Conservation (phyloP, 2,329 filamentous ascomycete genomes). For the Uncinocarpus reesii region DNA sequence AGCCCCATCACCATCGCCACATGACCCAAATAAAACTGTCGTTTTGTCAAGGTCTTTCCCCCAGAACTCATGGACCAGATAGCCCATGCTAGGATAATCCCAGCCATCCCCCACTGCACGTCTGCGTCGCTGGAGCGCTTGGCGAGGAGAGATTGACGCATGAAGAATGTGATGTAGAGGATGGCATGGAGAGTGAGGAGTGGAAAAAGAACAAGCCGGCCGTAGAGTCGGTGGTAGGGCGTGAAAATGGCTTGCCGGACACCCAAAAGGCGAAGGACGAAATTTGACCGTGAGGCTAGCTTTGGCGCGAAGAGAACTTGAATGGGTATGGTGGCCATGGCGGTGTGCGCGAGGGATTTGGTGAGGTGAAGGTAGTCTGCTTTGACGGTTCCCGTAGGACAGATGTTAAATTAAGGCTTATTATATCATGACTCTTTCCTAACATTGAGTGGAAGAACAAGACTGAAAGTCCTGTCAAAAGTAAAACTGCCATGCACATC, state of each 20-base stretch:
- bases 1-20: constrained; percentile 43
- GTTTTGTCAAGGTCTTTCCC: constrained; percentile 34
- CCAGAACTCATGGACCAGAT: constrained; percentile 37
- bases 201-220: constrained; percentile 42
- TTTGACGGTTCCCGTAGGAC: neutral
- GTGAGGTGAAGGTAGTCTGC: constrained; percentile 56
- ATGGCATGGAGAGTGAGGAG: constrained; percentile 44
- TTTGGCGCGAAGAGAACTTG: constrained; percentile 46
- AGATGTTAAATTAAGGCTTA: neutral
- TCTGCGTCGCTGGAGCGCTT: constrained; percentile 48
- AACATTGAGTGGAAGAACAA: too few relatives aligned
- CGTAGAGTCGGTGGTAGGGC: constrained; percentile 47
- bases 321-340: constrained; percentile 49
- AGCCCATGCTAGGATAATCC: constrained; percentile 41
- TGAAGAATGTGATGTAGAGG: constrained; percentile 50
- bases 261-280: constrained; percentile 44
- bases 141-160: constrained; percentile 40
- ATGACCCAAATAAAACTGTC: constrained; percentile 47
- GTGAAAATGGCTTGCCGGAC: constrained; percentile 48
- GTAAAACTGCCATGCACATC: too few relatives aligned
- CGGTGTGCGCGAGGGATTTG: constrained; percentile 51
- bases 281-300: constrained; percentile 25
- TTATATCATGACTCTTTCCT: neutral
- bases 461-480: too few relatives aligned
- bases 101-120: constrained; percentile 47